Evolutionary conservation across 139 green algal genomes (phyloP).

Genomic region (Coccomyxa sp.): DNA sequence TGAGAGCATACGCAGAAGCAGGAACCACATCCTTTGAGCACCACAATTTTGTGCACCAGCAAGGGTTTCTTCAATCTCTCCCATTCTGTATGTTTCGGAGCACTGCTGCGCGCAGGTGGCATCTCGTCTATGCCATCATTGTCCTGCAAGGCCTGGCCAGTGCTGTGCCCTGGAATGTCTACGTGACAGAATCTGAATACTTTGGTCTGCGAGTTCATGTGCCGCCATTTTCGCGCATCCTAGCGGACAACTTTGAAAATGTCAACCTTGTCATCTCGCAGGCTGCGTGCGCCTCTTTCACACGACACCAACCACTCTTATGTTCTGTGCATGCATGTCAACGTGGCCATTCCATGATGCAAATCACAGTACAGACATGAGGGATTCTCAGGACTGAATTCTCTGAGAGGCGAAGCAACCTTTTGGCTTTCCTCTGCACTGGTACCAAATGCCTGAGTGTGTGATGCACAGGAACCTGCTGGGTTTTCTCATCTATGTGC

Average conservation of each 20-base stretch:
- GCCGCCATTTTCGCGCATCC: conserved; percentile 16
- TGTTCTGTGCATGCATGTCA: background rate
- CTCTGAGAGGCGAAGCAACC: too few species aligned
- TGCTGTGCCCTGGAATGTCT: conserved; percentile 41
- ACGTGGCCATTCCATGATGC: background rate
- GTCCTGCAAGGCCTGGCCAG: conserved; percentile 35
- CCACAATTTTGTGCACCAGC: too few species aligned
- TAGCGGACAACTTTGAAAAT: conserved; percentile 45
- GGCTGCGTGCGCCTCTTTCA: conserved; percentile 17
- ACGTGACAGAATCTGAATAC: conserved; percentile 42
- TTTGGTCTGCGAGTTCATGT: conserved; percentile 42
- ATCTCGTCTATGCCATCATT: conserved; percentile 40
- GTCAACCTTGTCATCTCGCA: conserved; percentile 37
- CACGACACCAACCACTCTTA: background rate
- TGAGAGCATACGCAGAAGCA: too few species aligned
- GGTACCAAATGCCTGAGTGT: background rate
- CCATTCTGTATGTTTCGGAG: too few species aligned
- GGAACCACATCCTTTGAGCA: too few species aligned
- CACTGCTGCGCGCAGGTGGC: conserved; percentile 18
- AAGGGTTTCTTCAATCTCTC: too few species aligned
- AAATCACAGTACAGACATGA: background rate
- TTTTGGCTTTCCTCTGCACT: background rate
- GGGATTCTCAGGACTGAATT: background rate
- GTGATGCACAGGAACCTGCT: conserved; percentile 33
- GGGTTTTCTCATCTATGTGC: conserved; percentile 32